Conservation (phyloP, 2,329 filamentous ascomycete species). For the Lojkania enalia region DNA sequence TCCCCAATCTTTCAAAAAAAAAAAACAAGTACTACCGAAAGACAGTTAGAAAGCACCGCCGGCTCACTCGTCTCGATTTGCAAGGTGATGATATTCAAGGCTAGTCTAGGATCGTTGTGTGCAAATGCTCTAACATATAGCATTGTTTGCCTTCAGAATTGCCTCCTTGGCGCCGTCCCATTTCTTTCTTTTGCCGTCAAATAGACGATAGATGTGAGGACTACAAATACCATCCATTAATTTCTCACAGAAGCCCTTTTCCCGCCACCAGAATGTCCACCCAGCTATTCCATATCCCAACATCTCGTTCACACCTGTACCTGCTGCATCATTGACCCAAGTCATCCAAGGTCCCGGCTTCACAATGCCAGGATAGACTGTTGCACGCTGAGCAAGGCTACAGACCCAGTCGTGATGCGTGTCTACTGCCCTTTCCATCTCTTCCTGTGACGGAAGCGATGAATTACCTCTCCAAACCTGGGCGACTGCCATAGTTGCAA, state of each 20-base stretch:
- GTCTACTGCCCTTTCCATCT: conserved; percentile 34
- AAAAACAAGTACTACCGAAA: no score
- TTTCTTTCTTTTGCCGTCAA: conserved; percentile 45
- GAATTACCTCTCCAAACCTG: conserved; percentile 51
- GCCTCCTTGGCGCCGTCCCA: conserved; percentile 49
- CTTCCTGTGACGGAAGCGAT: conserved; percentile 38
- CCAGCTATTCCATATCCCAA: conserved; percentile 48
- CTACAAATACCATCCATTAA: conserved; percentile 47
- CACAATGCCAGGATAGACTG: conserved; percentile 25
- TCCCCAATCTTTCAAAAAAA: no score
- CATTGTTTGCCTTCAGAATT: conserved; percentile 36
- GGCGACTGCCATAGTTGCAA: conserved; percentile 51
- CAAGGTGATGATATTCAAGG: no score
- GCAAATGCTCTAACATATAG: no score
- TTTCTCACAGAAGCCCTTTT: conserved; percentile 45
- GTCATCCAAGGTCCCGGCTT: conserved; percentile 37
- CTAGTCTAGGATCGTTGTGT: no score
- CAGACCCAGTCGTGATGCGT: conserved; percentile 20
- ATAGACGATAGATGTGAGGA: conserved; percentile 49
- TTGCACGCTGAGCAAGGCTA: conserved; percentile 41
- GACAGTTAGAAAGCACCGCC: no score
- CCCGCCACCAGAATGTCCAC: conserved; percentile 49
- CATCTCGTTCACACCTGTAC: conserved; percentile 46
- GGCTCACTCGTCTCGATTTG: no score
- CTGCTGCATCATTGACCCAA: conserved; percentile 50